Evolutionary conservation across 1,284 basidiomycete genomes (phyloP).

Genomic region (Pyrrhoderma noxium): DNA sequence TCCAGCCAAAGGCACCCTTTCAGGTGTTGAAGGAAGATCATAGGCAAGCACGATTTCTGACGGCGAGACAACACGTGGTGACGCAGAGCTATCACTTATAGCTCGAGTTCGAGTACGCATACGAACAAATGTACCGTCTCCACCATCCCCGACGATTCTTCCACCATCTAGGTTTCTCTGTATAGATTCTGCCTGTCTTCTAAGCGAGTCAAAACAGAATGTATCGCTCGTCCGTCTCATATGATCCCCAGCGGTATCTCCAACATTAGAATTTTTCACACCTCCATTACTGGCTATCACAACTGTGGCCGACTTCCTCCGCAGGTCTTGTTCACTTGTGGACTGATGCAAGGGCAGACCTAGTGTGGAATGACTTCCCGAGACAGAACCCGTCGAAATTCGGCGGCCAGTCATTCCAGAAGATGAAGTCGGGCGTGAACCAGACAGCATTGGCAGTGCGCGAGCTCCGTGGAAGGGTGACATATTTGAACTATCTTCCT

Average conservation of each 20-base stretch:
- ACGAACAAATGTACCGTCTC: slow-evolving; percentile 1
- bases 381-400: slow-evolving; percentile 16
- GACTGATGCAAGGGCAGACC: slow-evolving; percentile 6
- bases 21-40: slow-evolving; percentile 1
- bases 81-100: slow-evolving; percentile 16
- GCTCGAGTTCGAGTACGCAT: slow-evolving; percentile 7
- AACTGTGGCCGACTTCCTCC: slow-evolving; percentile 7
- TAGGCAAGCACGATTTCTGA: background rate
- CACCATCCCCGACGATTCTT: background rate
- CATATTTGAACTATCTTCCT: slow-evolving; percentile 11
- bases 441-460: slow-evolving; percentile 6
- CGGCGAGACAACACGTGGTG: slow-evolving; percentile 12
- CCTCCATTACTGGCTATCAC: background rate
- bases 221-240: slow-evolving; percentile 13
- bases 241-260: slow-evolving; percentile 8
- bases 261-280: background rate
- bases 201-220: slow-evolving; percentile 12
- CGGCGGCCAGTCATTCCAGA: background rate
- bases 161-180: background rate
- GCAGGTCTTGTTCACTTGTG: slow-evolving; percentile 15
- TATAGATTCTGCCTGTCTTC: background rate
- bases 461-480: slow-evolving; percentile 14
- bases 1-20: too few relatives aligned
- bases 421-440: background rate
- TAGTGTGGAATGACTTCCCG: background rate